phyloP scores from a whole-genome alignment of 2,329 filamentous ascomycete species.

The Penicillium polonicum region DNA sequence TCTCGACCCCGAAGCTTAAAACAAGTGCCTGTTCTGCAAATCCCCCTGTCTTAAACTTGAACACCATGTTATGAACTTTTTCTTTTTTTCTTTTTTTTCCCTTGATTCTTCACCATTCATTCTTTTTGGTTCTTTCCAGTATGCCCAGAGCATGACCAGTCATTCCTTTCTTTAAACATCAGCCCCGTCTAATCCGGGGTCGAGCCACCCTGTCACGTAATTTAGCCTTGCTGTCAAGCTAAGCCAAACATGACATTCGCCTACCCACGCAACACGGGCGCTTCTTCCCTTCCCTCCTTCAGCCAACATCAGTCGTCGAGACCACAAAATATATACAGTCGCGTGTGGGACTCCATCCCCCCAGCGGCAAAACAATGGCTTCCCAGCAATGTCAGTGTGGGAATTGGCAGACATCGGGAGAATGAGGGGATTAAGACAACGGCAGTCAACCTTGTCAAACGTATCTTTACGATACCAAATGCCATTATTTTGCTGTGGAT shows the following conservation, averaged over 20 bases:
- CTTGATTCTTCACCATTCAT: not conserved
- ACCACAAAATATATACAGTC: constrained; percentile 12
- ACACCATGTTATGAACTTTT: constrained; percentile 7
- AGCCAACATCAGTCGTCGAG: constrained; percentile 16
- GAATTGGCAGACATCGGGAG: constrained; percentile 9
- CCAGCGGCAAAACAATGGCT: constrained; percentile 25
- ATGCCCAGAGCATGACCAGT: constrained; percentile 20
- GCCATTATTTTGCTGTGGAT: constrained; percentile 72
- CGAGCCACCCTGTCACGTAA: constrained; percentile 11
- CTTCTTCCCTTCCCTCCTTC: constrained; percentile 28
- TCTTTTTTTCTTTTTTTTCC: not conserved
- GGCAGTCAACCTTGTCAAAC: constrained; percentile 12
- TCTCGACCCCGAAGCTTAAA: constrained; percentile 12
- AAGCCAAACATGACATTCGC: constrained; percentile 36
- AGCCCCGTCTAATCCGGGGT: constrained; percentile 15
- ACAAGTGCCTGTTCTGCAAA: not conserved
- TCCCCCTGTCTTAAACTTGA: constrained; percentile 9
- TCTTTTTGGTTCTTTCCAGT: not conserved
- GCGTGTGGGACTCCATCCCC: constrained; percentile 22
- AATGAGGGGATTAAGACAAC: constrained; percentile 19
- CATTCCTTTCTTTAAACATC: constrained; percentile 19
- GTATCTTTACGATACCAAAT: constrained; percentile 54
- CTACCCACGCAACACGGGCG: constrained; percentile 29
- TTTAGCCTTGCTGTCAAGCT: constrained; percentile 12
- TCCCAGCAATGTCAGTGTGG: constrained; percentile 11